A percentile compares a stretch with the other conserved stretches of the same genome.
Conservation (phyloP, 2,329 filamentous ascomycete genomes). For the Clonostachys sp. region DNA sequence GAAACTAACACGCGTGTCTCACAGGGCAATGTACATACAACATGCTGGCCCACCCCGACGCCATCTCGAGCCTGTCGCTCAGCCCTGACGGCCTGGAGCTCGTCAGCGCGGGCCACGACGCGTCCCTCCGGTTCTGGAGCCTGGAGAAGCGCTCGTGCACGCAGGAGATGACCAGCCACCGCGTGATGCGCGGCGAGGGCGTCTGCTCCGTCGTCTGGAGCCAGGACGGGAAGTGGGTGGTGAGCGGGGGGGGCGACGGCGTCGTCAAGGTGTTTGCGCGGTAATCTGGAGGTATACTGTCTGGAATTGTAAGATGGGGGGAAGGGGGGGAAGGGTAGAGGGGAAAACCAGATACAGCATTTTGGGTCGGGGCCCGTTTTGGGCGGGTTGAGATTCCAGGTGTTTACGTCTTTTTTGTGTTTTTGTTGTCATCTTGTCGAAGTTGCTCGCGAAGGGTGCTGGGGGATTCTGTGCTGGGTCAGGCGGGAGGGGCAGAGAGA, state of each 20-base stretch:
- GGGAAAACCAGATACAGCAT: not conserved
- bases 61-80: slow-evolving; percentile 86
- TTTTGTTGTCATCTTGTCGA: no score
- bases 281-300: slow-evolving; percentile 16
- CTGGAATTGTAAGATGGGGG: not conserved
- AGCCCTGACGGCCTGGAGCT: slow-evolving; percentile 92
- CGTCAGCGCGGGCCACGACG: slow-evolving; percentile 93
- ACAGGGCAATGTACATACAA: slow-evolving; percentile 99
- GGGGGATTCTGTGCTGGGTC: no score
- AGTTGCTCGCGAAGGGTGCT: no score
- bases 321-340: not conserved
- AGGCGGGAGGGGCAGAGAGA: no score
- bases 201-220: slow-evolving; percentile 95
- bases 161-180: slow-evolving; percentile 90
- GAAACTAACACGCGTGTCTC: slow-evolving; percentile 6
- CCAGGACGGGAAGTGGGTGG: slow-evolving; percentile 89
- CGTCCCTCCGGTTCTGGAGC: slow-evolving; percentile 93
- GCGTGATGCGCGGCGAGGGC: slow-evolving; percentile 92
- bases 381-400: no score
- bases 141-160: slow-evolving; percentile 93
- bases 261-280: slow-evolving; percentile 87
- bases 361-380: no score
- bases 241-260: slow-evolving; percentile 90
- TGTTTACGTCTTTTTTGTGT: no score
- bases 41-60: slow-evolving; percentile 93